Evolutionary conservation across 345 rosid species (phyloP), one percentile per base, ranked within the genome.

Genomic region (Melaleuca alternifolia): DNA sequence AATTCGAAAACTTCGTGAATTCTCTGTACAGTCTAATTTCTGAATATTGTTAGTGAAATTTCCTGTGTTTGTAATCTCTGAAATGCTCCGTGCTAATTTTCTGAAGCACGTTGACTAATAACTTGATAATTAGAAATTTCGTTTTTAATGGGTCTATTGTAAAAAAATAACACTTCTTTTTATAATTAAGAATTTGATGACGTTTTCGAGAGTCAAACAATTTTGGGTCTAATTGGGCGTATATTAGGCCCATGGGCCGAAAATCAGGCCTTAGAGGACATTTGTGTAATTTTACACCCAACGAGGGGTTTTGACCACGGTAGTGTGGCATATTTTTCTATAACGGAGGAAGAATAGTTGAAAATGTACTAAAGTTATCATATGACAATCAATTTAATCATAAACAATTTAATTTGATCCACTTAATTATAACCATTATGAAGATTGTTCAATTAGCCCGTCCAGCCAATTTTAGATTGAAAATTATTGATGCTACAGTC

Each of bases 161-260:
- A 2, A 41, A 41, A 41, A 41, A 41, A 41, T 41, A 41, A 41
- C 4, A 23, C 6, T 24, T 56, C n/a, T 56, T 10, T 24, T 28
- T 0, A 57, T 2, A 57, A 12, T 57, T 0, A 2, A 56, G 24
- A 0, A 0, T 57, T 57, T 26, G 28, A 41, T 4, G 41, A 41
- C 4, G 41, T 41, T 41, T 41, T 41, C 41, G 3, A 41, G 41
- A 41, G 41, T 41, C 41, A 41, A 41, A 41, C 41, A 41, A 41
- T 41, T 41, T 2, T 41, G 15, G 65, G 65, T 6, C 18, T 12
- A 12, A n/a, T n/a, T 59, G 18, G 65, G 26, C 26, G 33, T 59
- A n/a, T n/a, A 59, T 11, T n/a, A 30, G 65, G 33, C 9, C 65
- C 33, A n/a, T 59, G 65, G 26, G 8, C 33, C 26, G 16, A 6